phyloP scores from a whole-genome alignment of 805 yeast genomes.

The Ogataea neopini region DNA sequence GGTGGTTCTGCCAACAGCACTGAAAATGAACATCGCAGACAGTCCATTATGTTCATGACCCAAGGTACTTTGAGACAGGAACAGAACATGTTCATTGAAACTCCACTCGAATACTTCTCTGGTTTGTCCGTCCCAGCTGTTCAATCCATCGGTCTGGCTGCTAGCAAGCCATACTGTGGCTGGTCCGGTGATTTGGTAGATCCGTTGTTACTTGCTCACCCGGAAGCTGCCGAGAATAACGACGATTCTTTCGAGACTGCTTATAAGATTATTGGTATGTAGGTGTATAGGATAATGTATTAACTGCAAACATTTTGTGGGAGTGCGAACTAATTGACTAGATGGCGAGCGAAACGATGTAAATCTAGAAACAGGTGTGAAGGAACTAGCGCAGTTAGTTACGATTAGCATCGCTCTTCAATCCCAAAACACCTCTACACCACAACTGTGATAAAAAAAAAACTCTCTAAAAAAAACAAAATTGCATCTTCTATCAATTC shows the following conservation, averaged over 20 bases:
- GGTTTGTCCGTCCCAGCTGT: slow-evolving; percentile 11
- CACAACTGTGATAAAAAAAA: too few relatives aligned
- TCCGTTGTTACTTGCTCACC: background rate
- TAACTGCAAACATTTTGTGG: too few relatives aligned
- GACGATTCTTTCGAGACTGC: slow-evolving; percentile 2
- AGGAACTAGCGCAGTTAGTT: too few relatives aligned
- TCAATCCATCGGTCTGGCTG: slow-evolving; percentile 13
- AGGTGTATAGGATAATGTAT: too few relatives aligned
- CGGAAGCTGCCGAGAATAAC: background rate
- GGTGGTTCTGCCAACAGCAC: slow-evolving; percentile 29
- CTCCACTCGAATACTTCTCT: slow-evolving; percentile 14
- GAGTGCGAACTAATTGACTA: too few relatives aligned
- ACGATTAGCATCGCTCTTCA: too few relatives aligned
- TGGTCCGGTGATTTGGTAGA: slow-evolving; percentile 3
- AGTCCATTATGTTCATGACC: slow-evolving; percentile 22
- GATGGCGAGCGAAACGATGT: background rate
- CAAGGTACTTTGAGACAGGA: slow-evolving; percentile 27
- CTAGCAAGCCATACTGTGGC: slow-evolving; percentile 11
- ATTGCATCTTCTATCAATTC: too few relatives aligned
- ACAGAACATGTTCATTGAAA: slow-evolving; percentile 26
- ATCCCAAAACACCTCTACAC: background rate
- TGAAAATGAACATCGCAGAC: slow-evolving; percentile 21
- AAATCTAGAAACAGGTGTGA: too few relatives aligned
- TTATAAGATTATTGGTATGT: background rate
- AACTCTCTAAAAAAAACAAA: too few relatives aligned